Base-by-base conservation (phyloP, 2,329 filamentous ascomycete genomes). In the Ilyonectria sp. region DNA sequence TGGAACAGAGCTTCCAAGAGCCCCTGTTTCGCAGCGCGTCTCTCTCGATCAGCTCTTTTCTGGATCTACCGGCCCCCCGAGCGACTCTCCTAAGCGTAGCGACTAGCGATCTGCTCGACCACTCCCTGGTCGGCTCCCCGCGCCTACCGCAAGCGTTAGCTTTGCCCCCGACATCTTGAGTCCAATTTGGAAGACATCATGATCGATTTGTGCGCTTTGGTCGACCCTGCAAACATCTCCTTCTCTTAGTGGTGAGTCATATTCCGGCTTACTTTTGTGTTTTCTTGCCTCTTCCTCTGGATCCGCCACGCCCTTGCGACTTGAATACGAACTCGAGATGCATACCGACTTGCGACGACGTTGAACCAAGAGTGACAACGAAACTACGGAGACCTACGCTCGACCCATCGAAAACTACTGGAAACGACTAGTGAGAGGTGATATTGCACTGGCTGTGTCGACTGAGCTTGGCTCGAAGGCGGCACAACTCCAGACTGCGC, bases 201-300 rank as follows among this genome's bases (percentile, higher is more conserved):
- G 82, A 82, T 81, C 80, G 75, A 76, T 79, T 83, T 81, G 79
- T 75, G 77, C 75, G 74, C 75, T 71, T 69, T 75, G 73, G 67
- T 72, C 67, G 74, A 76, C 69, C 69, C 74, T 71, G 71, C 74
- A 70, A 76, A 74, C 70, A 72, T 77, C 71, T 79, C 72, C 76
- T 79, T 77, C 68, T 82, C 75, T 75, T 84, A 84, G 80, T 81
- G 80, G 82, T 84, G 74, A 79, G 81, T 78, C 33, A 15, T 59
- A 49, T 64, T 57, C 50, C 67, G 15, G 50, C 44, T 53, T 50
- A 44, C 19, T 46, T 31, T n/a, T 50, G 35, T 43, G 55, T 64
- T 52, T 31, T 67, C 54, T 44, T 55, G 65, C 40, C 50, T 40
- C 43, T 29, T 49, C 47, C 61, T 59, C 29, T 58, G 65, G 33